Evolutionary conservation across 345 rosid species (phyloP).

Genomic region (Theobroma cacao): DNA sequence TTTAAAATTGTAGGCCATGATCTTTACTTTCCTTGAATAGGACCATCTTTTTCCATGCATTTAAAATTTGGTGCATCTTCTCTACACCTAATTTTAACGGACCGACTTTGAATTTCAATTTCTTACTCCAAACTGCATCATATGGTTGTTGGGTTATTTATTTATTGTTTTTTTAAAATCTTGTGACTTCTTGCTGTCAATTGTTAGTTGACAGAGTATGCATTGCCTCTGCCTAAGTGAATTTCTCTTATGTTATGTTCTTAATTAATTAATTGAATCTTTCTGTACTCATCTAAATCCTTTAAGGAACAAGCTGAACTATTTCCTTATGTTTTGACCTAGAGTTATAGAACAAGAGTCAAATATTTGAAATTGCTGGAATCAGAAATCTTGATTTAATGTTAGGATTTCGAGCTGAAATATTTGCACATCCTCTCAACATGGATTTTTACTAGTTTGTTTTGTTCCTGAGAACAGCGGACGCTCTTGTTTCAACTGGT

Average conservation of each 20-base stretch:
- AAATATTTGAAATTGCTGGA: background rate
- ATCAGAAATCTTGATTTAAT: background rate
- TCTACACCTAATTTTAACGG: background rate
- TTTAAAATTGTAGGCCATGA: background rate
- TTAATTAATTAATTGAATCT: background rate
- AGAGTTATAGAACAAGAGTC: background rate
- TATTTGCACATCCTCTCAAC: background rate
- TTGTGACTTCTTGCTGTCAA: background rate
- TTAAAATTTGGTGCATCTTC: background rate
- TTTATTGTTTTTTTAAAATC: background rate
- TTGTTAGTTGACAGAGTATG: background rate
- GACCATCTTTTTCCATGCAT: background rate
- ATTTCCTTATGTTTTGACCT: background rate
- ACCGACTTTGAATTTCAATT: slow-evolving; percentile 2
- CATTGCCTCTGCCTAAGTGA: background rate
- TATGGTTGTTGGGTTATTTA: background rate
- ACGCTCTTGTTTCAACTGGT: slow-evolving; percentile 55
- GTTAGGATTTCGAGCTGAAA: background rate
- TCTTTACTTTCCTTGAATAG: background rate
- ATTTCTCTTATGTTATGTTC: background rate
- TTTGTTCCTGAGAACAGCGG: slow-evolving; percentile 29
- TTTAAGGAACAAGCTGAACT: background rate
- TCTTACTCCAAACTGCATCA: background rate
- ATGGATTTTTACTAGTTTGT: slow-evolving; percentile 2
- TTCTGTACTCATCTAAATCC: no score